A percentile compares a stretch with the other conserved stretches of the same genome.
These are phyloP conservation scores for Nyctanthes arbortristis DNA, from an alignment of 257 asterid genomes.

Conservation along the genomic window DNA sequence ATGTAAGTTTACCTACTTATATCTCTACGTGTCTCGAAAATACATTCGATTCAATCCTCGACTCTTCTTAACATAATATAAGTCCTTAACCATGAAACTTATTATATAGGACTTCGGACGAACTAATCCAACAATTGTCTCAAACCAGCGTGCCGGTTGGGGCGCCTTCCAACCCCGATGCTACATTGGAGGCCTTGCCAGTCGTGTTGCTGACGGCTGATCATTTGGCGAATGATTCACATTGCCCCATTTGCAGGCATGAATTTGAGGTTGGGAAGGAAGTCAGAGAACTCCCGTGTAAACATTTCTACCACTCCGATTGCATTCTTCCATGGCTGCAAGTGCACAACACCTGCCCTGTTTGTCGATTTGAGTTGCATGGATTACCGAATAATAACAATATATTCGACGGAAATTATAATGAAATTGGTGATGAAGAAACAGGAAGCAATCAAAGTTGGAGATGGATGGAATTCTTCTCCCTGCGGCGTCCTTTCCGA, in stretches of 20 bases:
- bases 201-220: constrained; percentile 36
- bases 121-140: constrained; percentile 35
- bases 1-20: constrained; percentile 28
- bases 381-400: constrained; percentile 25
- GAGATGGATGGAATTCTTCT: constrained; percentile 55
- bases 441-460: constrained; percentile 24
- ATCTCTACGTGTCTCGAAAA: constrained; percentile 40
- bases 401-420: constrained; percentile 21
- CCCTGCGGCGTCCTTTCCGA: constrained; percentile 68
- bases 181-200: constrained; percentile 49
- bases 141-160: constrained; percentile 40
- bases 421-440: constrained; percentile 30
- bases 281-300: constrained; percentile 81
- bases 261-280: constrained; percentile 64
- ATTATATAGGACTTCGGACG: constrained; percentile 20
- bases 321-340: constrained; percentile 84
- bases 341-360: constrained; percentile 71
- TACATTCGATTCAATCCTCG: constrained; percentile 49
- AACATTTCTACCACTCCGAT: constrained; percentile 67
- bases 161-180: constrained; percentile 39
- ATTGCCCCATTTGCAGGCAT: constrained; percentile 81
- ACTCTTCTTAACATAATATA: constrained; percentile 27
- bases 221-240: constrained; percentile 42
- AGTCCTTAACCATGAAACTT: background rate
- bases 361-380: constrained; percentile 59